Evolutionary conservation across 148 eudicot species (phyloP), one percentile per base, ranked within the genome.

Genomic region (Silene uniflora): DNA sequence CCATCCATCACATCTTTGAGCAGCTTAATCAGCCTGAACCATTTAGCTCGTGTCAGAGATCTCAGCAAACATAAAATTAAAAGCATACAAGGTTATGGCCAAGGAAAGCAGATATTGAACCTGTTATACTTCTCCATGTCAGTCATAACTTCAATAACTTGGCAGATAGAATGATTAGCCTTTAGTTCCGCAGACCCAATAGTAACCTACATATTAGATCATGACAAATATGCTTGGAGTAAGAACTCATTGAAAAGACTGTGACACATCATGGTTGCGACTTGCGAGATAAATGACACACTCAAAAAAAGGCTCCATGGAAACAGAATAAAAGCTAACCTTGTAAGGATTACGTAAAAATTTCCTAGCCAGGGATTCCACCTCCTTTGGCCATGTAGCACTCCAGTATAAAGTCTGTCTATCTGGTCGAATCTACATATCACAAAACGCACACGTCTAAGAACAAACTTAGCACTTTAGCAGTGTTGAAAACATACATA

Each of bases 351-450:
- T 87, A 68, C 91, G 92, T 44, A 96, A 82, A 73, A 96, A 96
- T 79, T 92, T 91, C 75, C 97, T 91, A 42, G 99, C 98, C 76
- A 96, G 75, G 55, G 88, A 77, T 85, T 96, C 99, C 21, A 96
- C 99, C 79, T 92, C 99, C 84, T 80, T 89, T 14, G 99, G 99
- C 99, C 99, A 96, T 61, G 99, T 96, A 73, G 98, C 99, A 74
- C 98, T 92, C 98, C 99, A 96, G 78, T 92, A 96, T 76, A 96
- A 83, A 27, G 99, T 88, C 77, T 96, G 99, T 79, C 99, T 92
- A 84, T 96, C 98, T 56, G 99, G 99, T 72, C 98, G 92, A 76
- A 92, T 91, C 98, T 96, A 88, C 27, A 81, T 61, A 12, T 65
- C 59, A 66, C 29, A 22, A 76, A 75, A 73, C 22, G 56, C 52